Conservation (phyloP, 23 red algal genomes). For the Gracilaria gracilis region DNA sequence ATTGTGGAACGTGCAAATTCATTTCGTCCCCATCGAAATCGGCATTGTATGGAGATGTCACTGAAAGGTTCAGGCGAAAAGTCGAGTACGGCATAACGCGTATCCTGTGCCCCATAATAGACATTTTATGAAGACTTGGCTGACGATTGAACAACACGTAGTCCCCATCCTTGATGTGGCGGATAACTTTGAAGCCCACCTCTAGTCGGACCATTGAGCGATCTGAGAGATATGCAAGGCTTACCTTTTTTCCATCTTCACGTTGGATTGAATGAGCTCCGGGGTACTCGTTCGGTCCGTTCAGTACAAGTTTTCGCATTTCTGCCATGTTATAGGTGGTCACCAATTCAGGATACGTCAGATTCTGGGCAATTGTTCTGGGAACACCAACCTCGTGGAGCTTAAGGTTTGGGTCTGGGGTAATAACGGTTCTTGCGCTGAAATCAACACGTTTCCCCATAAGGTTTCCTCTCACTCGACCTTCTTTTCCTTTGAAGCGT, state of each 20-base stretch:
- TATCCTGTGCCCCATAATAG: constrained; percentile 99
- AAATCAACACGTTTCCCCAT: constrained; percentile 99
- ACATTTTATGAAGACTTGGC: constrained; percentile 98
- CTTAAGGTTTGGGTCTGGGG: constrained; percentile 92
- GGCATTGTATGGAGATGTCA: constrained; percentile 98
- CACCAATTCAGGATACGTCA: constrained; percentile 97
- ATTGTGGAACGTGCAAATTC: constrained; percentile 99
- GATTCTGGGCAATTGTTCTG: constrained; percentile 87
- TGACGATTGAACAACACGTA: constrained; percentile 98
- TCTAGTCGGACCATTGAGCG: constrained; percentile 84
- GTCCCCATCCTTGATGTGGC: constrained; percentile 95
- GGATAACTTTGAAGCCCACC: constrained; percentile 91
- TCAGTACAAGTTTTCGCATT: constrained; percentile 79
- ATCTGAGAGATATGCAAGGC: constrained; percentile 75
- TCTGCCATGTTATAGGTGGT: constrained; percentile 89
- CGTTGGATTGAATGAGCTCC: constrained; percentile 91
- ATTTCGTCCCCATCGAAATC: constrained; percentile 99
- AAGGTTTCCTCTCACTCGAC: constrained; percentile 94
- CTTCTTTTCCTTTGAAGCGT: constrained; percentile 99
- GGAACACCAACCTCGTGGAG: constrained; percentile 98
- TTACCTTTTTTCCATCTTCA: constrained; percentile 81
- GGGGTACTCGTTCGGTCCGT: constrained; percentile 95
- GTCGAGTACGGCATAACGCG: constrained; percentile 98
- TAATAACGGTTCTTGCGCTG: constrained; percentile 98
- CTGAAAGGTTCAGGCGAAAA: constrained; percentile 96